These are phyloP conservation scores for Cymbopogon flexuosus DNA, from an alignment of 202 grass and related monocot species.

Conservation along the genomic window DNA sequence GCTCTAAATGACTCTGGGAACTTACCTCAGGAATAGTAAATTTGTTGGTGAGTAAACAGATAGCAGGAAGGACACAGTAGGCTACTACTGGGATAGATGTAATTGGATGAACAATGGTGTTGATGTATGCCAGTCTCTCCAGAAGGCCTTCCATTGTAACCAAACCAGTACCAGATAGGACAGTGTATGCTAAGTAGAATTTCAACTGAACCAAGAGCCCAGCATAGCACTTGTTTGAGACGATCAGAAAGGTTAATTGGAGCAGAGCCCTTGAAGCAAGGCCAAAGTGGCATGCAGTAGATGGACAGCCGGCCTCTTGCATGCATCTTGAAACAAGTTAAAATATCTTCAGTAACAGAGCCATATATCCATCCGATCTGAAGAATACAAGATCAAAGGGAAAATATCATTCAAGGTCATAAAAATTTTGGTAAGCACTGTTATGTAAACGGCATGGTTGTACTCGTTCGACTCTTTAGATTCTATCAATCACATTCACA, in stretches of 20 bases:
- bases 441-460: not conserved
- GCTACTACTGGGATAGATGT: constrained; percentile 91
- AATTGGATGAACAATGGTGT: constrained; percentile 97
- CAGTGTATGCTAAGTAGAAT: constrained; percentile 96
- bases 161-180: constrained; percentile 99
- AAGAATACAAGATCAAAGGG: constrained; percentile 18
- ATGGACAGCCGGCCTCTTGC: constrained; percentile 89
- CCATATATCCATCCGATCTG: constrained; percentile 99
- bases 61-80: constrained; percentile 98
- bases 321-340: constrained; percentile 98
- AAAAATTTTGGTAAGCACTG: not conserved
- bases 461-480: not conserved
- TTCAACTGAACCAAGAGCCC: constrained; percentile 97
- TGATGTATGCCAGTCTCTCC: constrained; percentile 46
- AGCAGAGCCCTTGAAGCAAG: constrained; percentile 96
- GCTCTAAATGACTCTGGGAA: constrained; percentile 28
- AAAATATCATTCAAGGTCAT: not conserved
- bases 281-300: constrained; percentile 90
- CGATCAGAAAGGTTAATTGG: constrained; percentile 99
- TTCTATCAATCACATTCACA: not conserved
- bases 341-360: constrained; percentile 91
- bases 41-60: constrained; percentile 75
- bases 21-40: constrained; percentile 99
- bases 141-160: constrained; percentile 90
- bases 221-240: constrained; percentile 96